A percentile compares a stretch with the other conserved stretches of the same genome.
These are phyloP conservation scores for Flaveria sonorensis DNA, from an alignment of 129 eudicot genomes.

Conservation along the genomic window DNA sequence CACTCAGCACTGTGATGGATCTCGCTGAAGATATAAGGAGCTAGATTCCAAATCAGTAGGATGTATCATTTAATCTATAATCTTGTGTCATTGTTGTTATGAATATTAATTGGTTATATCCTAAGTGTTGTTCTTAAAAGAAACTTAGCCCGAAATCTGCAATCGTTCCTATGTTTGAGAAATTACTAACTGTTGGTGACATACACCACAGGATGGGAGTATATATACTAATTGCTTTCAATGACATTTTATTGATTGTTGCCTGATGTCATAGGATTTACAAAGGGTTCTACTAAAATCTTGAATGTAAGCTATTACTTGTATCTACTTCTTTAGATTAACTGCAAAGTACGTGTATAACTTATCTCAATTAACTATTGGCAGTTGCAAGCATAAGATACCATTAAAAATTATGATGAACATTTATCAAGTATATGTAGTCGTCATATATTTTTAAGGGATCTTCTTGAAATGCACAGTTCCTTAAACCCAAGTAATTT, in stretches of 20 bases:
- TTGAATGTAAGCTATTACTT: background rate
- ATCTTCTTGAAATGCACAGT: too few relatives aligned
- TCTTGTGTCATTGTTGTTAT: slow-evolving; percentile 19
- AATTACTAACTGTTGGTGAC: slow-evolving; percentile 40
- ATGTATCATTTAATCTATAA: slow-evolving; percentile 39
- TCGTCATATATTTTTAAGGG: too few relatives aligned
- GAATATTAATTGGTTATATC: background rate
- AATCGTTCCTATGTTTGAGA: slow-evolving; percentile 53
- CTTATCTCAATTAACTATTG: background rate
- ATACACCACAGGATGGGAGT: slow-evolving; percentile 37
- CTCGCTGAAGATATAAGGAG: slow-evolving; percentile 20
- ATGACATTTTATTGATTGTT: slow-evolving; percentile 47
- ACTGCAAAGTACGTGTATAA: background rate
- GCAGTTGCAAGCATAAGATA: too few relatives aligned
- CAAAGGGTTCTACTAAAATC: slow-evolving; percentile 43
- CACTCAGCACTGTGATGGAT: slow-evolving; percentile 35
- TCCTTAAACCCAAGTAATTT: too few relatives aligned
- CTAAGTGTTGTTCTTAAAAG: slow-evolving; percentile 33
- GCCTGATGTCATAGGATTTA: slow-evolving; percentile 48
- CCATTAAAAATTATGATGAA: background rate
- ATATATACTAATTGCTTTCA: slow-evolving; percentile 28
- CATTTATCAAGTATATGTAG: too few relatives aligned
- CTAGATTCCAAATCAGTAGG: slow-evolving; percentile 24
- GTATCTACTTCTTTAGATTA: background rate
- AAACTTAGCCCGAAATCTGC: slow-evolving; percentile 34